Conservation (phyloP, 805 yeast species). For the Teunomyces gatunensis region DNA sequence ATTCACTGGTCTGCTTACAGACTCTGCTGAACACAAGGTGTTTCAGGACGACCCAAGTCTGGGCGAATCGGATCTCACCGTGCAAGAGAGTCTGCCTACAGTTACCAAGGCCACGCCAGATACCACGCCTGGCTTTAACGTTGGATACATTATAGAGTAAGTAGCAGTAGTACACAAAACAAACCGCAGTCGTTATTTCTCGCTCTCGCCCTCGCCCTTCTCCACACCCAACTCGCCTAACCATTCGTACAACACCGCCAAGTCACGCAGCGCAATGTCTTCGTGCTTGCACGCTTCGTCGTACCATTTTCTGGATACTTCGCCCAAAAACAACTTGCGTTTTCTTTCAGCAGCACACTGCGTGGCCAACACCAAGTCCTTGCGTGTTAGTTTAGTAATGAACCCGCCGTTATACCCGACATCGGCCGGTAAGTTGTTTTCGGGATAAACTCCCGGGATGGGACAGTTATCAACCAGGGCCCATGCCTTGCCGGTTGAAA, state of each 20-base stretch:
- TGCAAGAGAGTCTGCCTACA: not conserved
- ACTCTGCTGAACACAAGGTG: not conserved
- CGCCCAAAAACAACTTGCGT: slow-evolving; percentile 39
- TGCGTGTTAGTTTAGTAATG: slow-evolving; percentile 44
- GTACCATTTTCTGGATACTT: slow-evolving; percentile 38
- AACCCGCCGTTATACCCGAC: slow-evolving; percentile 48
- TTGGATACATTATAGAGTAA: slow-evolving; percentile 15
- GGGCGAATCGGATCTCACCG: slow-evolving; percentile 13
- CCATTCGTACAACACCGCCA: slow-evolving; percentile 44
- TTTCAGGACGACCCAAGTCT: slow-evolving; percentile 3
- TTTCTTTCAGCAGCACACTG: slow-evolving; percentile 32
- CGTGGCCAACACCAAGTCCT: slow-evolving; percentile 44
- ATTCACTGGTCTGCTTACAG: not conserved
- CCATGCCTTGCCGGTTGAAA: slow-evolving; percentile 55
- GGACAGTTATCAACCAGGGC: slow-evolving; percentile 55
- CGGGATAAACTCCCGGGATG: slow-evolving; percentile 46
- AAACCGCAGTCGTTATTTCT: not conserved
- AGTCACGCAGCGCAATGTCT: slow-evolving; percentile 39
- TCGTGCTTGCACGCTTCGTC: slow-evolving; percentile 42
- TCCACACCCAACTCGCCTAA: slow-evolving; percentile 32
- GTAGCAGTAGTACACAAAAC: not conserved
- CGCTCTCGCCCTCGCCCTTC: slow-evolving; percentile 9
- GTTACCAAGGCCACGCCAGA: slow-evolving; percentile 6
- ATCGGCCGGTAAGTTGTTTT: slow-evolving; percentile 42
- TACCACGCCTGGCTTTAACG: slow-evolving; percentile 15